Conservation (phyloP, 208 protist species). For the Strigomonas galati region DNA sequence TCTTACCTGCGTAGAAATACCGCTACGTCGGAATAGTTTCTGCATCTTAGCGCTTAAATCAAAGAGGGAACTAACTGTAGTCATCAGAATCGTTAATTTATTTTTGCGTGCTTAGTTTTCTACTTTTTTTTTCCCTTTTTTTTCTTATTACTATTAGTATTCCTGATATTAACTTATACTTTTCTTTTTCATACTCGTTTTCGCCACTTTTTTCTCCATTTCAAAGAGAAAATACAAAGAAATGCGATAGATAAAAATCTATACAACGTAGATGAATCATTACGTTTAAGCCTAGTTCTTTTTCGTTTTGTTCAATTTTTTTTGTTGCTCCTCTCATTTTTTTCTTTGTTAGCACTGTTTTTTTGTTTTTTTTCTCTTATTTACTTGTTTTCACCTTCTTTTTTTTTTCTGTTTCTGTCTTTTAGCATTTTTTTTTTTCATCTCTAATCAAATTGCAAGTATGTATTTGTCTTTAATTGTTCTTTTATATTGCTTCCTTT, state of each 20-base stretch:
- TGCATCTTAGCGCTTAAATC: too few relatives aligned
- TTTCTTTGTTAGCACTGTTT: neutral
- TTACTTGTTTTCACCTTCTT: neutral
- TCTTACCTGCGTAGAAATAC: too few relatives aligned
- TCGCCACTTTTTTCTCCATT: constrained; percentile 4
- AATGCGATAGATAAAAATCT: too few relatives aligned
- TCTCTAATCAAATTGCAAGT: too few relatives aligned
- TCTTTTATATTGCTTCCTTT: neutral
- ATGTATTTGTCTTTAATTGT: too few relatives aligned
- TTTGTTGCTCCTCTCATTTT: neutral
- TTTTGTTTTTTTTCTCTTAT: constrained; percentile 2
- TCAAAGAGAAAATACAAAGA: too few relatives aligned
- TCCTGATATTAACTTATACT: neutral
- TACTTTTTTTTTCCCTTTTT: constrained; percentile 5
- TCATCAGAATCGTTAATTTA: neutral
- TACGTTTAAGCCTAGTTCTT: too few relatives aligned
- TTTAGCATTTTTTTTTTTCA: constrained; percentile 6
- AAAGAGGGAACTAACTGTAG: too few relatives aligned
- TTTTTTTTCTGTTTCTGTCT: constrained; percentile 3
- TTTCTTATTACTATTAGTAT: constrained; percentile 4
- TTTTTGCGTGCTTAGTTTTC: neutral
- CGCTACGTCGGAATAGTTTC: too few relatives aligned
- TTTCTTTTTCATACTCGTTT: constrained; percentile 5
- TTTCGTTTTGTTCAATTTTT: too few relatives aligned
- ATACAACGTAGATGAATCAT: too few relatives aligned